These are phyloP conservation scores for Rhynchosporium graminicola DNA, from an alignment of 2,329 filamentous ascomycete species.

Conservation along the genomic window DNA sequence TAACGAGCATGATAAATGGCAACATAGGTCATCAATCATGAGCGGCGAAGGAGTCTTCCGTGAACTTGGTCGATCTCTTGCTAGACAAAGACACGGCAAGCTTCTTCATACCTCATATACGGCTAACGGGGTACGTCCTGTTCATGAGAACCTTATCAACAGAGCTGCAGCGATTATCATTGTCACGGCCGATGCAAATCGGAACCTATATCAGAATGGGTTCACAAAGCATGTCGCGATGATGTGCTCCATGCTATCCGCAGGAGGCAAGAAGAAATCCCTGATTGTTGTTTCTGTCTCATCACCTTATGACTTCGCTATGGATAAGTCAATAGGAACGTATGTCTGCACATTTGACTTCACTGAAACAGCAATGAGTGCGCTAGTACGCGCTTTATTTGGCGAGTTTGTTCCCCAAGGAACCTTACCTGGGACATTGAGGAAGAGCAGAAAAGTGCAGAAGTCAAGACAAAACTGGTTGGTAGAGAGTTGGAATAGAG, in stretches of 20 bases:
- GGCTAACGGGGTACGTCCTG: slow-evolving; percentile 85
- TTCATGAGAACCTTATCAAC: slow-evolving; percentile 91
- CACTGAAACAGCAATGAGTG: slow-evolving; percentile 86
- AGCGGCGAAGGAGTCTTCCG: slow-evolving; percentile 92
- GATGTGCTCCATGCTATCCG: slow-evolving; percentile 84
- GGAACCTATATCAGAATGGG: slow-evolving; percentile 89
- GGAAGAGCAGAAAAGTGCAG: slow-evolving; percentile 82
- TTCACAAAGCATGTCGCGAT: slow-evolving; percentile 96
- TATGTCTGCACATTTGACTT: slow-evolving; percentile 97
- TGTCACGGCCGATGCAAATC: slow-evolving; percentile 89
- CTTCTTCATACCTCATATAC: slow-evolving; percentile 94
- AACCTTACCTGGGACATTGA: slow-evolving; percentile 70
- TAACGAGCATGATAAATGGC: slow-evolving; percentile 54
- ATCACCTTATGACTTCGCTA: slow-evolving; percentile 94
- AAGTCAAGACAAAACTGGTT: slow-evolving; percentile 96
- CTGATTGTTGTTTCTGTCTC: slow-evolving; percentile 90
- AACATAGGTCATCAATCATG: slow-evolving; percentile 68
- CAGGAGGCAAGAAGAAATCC: slow-evolving; percentile 80
- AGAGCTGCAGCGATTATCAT: slow-evolving; percentile 86
- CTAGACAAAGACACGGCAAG: slow-evolving; percentile 80
- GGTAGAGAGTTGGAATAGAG: slow-evolving; percentile 82
- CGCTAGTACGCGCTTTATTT: slow-evolving; percentile 79
- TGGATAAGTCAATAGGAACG: slow-evolving; percentile 86
- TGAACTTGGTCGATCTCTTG: slow-evolving; percentile 84
- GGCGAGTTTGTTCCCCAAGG: slow-evolving; percentile 67